Evolutionary conservation across 768 basidiomycete species (phyloP).

Genomic region (Dacryopinax primogenitus): DNA sequence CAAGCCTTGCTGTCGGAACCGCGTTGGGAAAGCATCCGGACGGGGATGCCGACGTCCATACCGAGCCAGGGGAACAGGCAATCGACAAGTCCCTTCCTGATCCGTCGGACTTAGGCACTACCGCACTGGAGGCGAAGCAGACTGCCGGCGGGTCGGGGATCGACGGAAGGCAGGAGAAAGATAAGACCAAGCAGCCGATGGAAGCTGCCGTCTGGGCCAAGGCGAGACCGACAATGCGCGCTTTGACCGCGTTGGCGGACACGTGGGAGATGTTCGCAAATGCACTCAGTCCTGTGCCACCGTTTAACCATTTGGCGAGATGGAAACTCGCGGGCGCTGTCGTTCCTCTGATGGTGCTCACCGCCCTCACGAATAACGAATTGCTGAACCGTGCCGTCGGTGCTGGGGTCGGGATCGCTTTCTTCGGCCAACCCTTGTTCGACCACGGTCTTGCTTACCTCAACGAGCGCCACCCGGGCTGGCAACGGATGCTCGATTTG

Average conservation of each 20-base stretch:
- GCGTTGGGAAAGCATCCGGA: slow-evolving; percentile 23
- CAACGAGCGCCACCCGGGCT: slow-evolving; percentile 27
- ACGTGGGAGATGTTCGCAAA: slow-evolving; percentile 34
- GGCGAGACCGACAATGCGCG: slow-evolving; percentile 28
- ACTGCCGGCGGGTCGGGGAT: slow-evolving; percentile 19
- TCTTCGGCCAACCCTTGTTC: slow-evolving; percentile 34
- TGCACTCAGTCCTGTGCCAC: slow-evolving; percentile 31
- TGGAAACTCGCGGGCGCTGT: slow-evolving; percentile 26
- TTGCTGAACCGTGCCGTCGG: slow-evolving; percentile 25
- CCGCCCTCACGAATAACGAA: slow-evolving; percentile 24
- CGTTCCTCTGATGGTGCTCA: slow-evolving; percentile 23
- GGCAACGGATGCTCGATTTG: slow-evolving; percentile 29
- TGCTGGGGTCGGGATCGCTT: slow-evolving; percentile 27
- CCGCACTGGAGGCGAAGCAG: slow-evolving; percentile 24
- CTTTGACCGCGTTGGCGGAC: slow-evolving; percentile 28
- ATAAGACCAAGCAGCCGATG: slow-evolving; percentile 26
- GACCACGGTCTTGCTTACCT: slow-evolving; percentile 24
- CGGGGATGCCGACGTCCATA: slow-evolving; percentile 12
- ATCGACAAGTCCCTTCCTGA: slow-evolving; percentile 24
- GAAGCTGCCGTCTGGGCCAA: slow-evolving; percentile 27
- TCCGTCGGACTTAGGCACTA: slow-evolving; percentile 22
- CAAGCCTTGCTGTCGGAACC: slow-evolving; percentile 25
- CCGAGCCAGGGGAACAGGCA: slow-evolving; percentile 11
- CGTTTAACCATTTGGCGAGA: slow-evolving; percentile 26
- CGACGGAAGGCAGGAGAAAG: slow-evolving; percentile 20